Evolutionary conservation across 176 grass and related monocot species (phyloP), one percentile per base, ranked within the genome.

Genomic region (Metroxylon sagu): DNA sequence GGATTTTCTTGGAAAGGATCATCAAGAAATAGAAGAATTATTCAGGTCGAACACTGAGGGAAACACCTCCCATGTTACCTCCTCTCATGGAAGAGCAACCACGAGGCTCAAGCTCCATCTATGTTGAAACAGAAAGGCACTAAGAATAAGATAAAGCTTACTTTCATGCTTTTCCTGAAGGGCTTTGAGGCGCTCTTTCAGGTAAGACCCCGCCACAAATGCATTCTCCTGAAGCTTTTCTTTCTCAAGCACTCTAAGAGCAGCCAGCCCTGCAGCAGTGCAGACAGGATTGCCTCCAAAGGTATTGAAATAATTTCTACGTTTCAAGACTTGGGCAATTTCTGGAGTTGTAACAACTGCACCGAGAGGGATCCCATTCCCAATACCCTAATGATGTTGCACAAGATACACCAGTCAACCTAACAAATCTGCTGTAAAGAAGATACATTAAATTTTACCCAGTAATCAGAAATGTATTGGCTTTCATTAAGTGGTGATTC

Each of bases 281-380:
- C 87, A 97, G 4, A 85, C 4, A 0, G 93, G 93, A 69, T 92
- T 97, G 14, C 93, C 93, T 6, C 93, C 93, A 30, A 97, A 97
- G 23, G 93, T 97, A 70, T 97, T 97, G 70, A 91, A 97, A 77
- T 97, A 92, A 71, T 56, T 85, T 3, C 87, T 74, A n/a, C 72
- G 67, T 6, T 81, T 97, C 63, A 97, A 76, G 29, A 90, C 87
- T 52, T 78, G 66, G n/a, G 87, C 93, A 64, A 97, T 85, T 77
- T 97, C 87, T 57, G 78, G 73, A 56, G 93, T 97, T 2, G 93
- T 97, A 59, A 97, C 73, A 26, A 91, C 93, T 54, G 93, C 93
- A 48, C 93, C 93, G 4, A 97, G 69, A 7, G 87, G 93, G 61
- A 97, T 91, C 63, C 87, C 93, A 70, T 97, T 97, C 54, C 93